Evolutionary conservation across 139 green algal genomes (phyloP).

Genomic region (Chlamydomonas sphaeroides): DNA sequence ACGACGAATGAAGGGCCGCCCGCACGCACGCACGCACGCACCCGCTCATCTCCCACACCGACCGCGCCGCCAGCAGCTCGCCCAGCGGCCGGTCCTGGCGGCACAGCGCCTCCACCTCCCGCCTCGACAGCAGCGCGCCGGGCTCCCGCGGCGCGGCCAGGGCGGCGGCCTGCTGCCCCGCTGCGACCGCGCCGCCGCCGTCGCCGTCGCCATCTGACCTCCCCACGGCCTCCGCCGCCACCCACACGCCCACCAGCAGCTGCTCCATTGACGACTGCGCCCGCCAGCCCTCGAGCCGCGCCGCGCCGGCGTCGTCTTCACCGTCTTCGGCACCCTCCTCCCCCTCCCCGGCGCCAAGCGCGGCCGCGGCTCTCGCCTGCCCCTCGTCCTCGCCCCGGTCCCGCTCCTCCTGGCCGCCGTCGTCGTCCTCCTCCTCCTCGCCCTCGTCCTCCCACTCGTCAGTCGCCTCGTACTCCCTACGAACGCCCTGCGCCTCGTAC

Average conservation of each 20-base stretch:
- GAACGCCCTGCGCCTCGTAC: too few relatives aligned
- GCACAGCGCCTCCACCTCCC: not conserved
- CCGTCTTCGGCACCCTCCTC: too few relatives aligned
- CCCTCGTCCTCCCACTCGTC: not conserved
- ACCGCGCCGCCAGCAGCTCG: conserved; percentile 29
- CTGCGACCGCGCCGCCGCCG: not conserved
- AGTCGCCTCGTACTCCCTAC: too few relatives aligned
- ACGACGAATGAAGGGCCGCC: too few relatives aligned
- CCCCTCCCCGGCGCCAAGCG: too few relatives aligned
- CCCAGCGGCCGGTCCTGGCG: not conserved
- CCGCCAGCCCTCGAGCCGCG: too few relatives aligned
- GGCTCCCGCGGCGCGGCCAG: too few relatives aligned
- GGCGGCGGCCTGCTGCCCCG: too few relatives aligned
- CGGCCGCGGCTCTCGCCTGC: not conserved
- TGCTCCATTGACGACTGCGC: not conserved
- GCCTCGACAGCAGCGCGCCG: not conserved
- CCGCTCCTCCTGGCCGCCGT: not conserved
- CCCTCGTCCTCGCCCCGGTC: not conserved
- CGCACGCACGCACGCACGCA: not conserved
- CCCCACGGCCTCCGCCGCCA: not conserved
- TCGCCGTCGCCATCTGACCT: too few relatives aligned
- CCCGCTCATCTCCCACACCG: conserved; percentile 41
- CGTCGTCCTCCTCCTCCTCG: not conserved
- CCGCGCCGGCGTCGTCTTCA: too few relatives aligned
- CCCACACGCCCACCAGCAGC: not conserved